These are phyloP conservation scores for Penicillium sp. DNA, from an alignment of 2,329 filamentous ascomycete genomes.

Conservation along the genomic window DNA sequence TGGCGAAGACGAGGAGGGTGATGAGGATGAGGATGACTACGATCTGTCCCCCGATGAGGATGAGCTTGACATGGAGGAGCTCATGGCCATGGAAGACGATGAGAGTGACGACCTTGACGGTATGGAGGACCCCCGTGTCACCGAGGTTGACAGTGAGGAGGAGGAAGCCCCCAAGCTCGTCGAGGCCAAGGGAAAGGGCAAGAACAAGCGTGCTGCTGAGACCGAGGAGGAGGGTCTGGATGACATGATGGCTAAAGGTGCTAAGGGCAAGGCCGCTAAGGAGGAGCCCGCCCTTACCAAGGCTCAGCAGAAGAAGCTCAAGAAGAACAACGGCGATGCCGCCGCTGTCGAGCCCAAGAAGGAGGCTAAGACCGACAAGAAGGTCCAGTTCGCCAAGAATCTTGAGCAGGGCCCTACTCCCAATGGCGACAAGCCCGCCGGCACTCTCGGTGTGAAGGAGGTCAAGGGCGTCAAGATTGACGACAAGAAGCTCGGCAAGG, in stretches of 20 bases:
- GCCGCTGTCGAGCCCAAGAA: slow-evolving; percentile 60
- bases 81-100: slow-evolving; percentile 51
- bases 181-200: slow-evolving; percentile 57
- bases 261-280: slow-evolving; percentile 52
- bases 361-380: slow-evolving; percentile 70
- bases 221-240: slow-evolving; percentile 74
- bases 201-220: slow-evolving; percentile 89
- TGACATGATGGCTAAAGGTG: slow-evolving; percentile 75
- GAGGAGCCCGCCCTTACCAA: slow-evolving; percentile 76
- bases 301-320: slow-evolving; percentile 96
- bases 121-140: slow-evolving; percentile 74
- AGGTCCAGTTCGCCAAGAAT: slow-evolving; percentile 98
- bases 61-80: slow-evolving; percentile 62
- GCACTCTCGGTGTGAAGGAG: slow-evolving; percentile 67
- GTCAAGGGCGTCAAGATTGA: slow-evolving; percentile 89
- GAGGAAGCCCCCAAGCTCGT: slow-evolving; percentile 60
- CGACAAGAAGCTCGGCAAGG: slow-evolving; percentile 87
- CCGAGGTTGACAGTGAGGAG: slow-evolving; percentile 77
- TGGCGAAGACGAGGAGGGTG: slow-evolving; percentile 58
- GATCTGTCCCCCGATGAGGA: slow-evolving; percentile 77
- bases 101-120: slow-evolving; percentile 76
- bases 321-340: slow-evolving; percentile 97
- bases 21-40: slow-evolving; percentile 69
- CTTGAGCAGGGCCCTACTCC: slow-evolving; percentile 93
- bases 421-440: slow-evolving; percentile 56